Evolutionary conservation across 768 basidiomycete species (phyloP).

Genomic region (Candolleomyces aberdarensis): DNA sequence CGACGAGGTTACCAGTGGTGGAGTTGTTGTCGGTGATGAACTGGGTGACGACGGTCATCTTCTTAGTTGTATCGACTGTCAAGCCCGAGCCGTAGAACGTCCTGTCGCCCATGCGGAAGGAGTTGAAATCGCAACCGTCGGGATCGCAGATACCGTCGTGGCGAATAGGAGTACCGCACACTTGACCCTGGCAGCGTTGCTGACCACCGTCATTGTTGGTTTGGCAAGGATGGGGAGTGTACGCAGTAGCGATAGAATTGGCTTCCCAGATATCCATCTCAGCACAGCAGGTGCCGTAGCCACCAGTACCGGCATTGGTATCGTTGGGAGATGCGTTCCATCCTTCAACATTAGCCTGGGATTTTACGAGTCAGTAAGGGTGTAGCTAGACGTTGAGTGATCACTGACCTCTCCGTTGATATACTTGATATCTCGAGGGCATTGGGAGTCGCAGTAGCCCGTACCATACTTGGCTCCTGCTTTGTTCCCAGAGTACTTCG

Average conservation of each 20-base stretch:
- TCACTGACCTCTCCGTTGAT: conserved; percentile 45
- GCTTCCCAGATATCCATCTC: conserved; percentile 65
- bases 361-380: conserved; percentile 10
- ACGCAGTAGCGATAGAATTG: conserved; percentile 48
- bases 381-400: neutral
- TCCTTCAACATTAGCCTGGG: conserved; percentile 44
- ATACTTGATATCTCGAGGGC: conserved; percentile 57
- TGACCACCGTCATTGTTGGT: conserved; percentile 28
- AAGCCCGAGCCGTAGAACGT: conserved; percentile 44
- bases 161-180: conserved; percentile 36
- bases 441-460: conserved; percentile 42
- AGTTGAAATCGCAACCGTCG: conserved; percentile 63
- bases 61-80: conserved; percentile 47
- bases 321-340: conserved; percentile 37
- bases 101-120: conserved; percentile 48
- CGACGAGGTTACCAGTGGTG: conserved; percentile 43
- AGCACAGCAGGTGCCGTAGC: conserved; percentile 49
- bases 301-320: conserved; percentile 45
- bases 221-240: conserved; percentile 51
- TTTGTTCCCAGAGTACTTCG: conserved; percentile 46
- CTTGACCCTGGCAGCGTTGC: conserved; percentile 39
- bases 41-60: conserved; percentile 57
- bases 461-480: conserved; percentile 45
- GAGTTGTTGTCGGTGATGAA: conserved; percentile 49
- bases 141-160: conserved; percentile 48